Conservation (phyloP, 75 land plant species). For the Selaginella moellendorffii region DNA sequence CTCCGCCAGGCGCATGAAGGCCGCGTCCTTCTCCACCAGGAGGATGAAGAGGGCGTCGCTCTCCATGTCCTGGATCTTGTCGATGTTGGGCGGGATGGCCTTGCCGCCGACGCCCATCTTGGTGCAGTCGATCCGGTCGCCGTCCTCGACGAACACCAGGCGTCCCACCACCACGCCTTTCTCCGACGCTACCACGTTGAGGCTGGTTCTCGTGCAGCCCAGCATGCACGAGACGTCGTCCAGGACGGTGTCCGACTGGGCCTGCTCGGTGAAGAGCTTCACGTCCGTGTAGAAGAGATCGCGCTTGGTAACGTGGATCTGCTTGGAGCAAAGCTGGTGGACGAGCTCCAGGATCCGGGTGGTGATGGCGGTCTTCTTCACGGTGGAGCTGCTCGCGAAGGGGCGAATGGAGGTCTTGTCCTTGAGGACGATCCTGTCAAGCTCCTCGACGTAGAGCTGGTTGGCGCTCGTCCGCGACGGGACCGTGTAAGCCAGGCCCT, state of each 20-base stretch:
- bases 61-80: conserved; percentile 62
- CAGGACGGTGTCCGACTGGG: conserved; percentile 66
- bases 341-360: conserved; percentile 62
- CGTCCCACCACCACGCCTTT: conserved; percentile 36
- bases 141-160: conserved; percentile 61
- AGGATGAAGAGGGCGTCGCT: conserved; percentile 86
- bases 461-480: conserved; percentile 63
- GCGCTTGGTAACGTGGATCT: conserved; percentile 89
- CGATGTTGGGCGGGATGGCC: conserved; percentile 96
- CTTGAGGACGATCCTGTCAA: conserved; percentile 79
- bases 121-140: conserved; percentile 87
- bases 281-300: conserved; percentile 96
- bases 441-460: conserved; percentile 84
- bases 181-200: conserved; percentile 30
- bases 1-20: conserved; percentile 85
- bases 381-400: conserved; percentile 49
- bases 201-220: conserved; percentile 64
- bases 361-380: conserved; percentile 72
- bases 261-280: conserved; percentile 84
- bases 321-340: conserved; percentile 60
- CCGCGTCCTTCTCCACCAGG: conserved; percentile 96
- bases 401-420: conserved; percentile 58
- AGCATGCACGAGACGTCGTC: conserved; percentile 93
- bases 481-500: conserved; percentile 63
- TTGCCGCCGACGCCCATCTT: conserved; percentile 98